Conservation (phyloP, 352 stramenopile genomes). For the Phytophthora tentaculata region DNA sequence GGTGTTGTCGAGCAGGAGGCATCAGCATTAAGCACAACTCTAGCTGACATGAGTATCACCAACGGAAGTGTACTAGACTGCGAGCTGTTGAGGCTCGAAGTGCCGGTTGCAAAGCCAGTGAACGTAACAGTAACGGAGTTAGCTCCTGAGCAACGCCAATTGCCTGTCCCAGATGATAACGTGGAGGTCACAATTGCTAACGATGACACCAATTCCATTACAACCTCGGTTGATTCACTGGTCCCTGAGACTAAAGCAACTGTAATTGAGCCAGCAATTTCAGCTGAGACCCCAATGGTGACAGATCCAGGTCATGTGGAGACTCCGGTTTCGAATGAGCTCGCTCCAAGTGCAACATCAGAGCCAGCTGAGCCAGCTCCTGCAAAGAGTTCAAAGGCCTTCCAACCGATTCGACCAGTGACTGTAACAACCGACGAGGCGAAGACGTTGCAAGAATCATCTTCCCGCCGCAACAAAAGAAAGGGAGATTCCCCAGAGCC, state of each 20-base stretch:
- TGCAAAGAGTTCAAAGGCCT: neutral
- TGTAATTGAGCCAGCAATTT: neutral
- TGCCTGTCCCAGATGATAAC: slow-evolving; percentile 23
- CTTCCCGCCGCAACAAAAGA: slow-evolving; percentile 24
- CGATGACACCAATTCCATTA: slow-evolving; percentile 14
- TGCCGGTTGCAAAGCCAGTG: neutral
- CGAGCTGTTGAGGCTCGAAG: neutral
- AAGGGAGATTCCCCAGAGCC: slow-evolving; percentile 21
- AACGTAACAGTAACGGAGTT: neutral
- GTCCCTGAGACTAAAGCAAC: neutral
- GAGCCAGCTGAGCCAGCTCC: neutral
- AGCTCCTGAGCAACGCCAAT: neutral
- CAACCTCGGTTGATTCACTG: slow-evolving; percentile 3
- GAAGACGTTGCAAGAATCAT: slow-evolving; percentile 6
- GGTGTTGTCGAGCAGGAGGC: slow-evolving; percentile 19
- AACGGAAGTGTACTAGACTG: slow-evolving; percentile 1
- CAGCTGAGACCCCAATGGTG: neutral
- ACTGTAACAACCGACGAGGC: neutral
- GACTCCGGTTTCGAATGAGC: neutral
- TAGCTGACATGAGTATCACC: slow-evolving; percentile 32
- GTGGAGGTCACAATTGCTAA: slow-evolving; percentile 1
- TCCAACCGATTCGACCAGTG: neutral
- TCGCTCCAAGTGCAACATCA: neutral
- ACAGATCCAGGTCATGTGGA: neutral
- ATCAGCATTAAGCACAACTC: slow-evolving; percentile 8